These are phyloP conservation scores for Emmonsiellopsis sp. DNA, from an alignment of 2,329 filamentous ascomycete species.

Conservation along the genomic window DNA sequence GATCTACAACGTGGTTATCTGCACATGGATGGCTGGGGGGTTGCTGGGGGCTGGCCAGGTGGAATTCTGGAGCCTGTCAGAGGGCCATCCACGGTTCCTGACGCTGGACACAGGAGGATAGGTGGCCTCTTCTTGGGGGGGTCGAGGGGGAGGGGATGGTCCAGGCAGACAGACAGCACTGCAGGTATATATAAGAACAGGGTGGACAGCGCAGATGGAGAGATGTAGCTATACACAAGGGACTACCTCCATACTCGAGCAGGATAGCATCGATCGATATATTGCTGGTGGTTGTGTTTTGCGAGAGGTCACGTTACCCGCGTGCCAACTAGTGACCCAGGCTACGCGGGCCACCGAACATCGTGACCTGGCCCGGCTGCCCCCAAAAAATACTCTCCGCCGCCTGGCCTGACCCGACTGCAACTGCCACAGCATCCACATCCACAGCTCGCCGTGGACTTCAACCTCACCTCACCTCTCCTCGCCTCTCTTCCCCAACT, in stretches of 20 bases:
- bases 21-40: not conserved
- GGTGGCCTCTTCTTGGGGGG: constrained; percentile 2
- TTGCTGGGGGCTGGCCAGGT: not conserved
- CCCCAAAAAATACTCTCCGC: constrained; percentile 24
- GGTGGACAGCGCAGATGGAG: too few species aligned
- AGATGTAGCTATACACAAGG: not conserved
- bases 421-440: not conserved
- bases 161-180: constrained; percentile 2
- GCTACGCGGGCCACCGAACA: constrained; percentile 29
- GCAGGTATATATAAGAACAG: constrained; percentile 1
- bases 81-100: not conserved
- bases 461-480: constrained; percentile 2
- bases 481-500: constrained; percentile 2
- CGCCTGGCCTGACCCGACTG: constrained; percentile 10
- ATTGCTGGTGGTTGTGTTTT: not conserved
- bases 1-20: too few species aligned
- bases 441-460: constrained; percentile 4
- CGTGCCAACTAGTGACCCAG: constrained; percentile 21
- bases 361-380: constrained; percentile 23
- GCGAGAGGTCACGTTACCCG: constrained; percentile 7
- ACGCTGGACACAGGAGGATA: not conserved
- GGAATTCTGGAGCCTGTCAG: constrained; percentile 4
- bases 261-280: too few species aligned
- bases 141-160: not conserved
- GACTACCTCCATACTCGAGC: not conserved